These are phyloP conservation scores for Suillus subluteus DNA, from an alignment of 768 basidiomycete species.

Conservation along the genomic window DNA sequence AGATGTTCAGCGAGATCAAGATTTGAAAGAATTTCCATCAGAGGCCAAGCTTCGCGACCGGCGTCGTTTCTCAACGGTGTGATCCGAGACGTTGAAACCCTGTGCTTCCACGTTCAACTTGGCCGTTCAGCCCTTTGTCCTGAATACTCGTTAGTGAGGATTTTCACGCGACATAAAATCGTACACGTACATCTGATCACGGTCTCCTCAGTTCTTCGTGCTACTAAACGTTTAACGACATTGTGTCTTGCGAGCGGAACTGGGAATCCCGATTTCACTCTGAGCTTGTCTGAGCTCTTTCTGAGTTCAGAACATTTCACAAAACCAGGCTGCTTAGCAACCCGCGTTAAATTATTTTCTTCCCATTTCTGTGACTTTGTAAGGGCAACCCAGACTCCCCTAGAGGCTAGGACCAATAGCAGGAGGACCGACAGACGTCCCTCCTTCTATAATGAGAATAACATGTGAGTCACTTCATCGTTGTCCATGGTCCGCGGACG, in stretches of 20 bases:
- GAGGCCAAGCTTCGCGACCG: not conserved
- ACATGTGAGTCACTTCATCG: not conserved
- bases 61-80: not conserved
- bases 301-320: conserved; percentile 12
- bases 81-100: not conserved
- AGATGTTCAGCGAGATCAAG: not conserved
- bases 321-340: conserved; percentile 4
- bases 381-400: not conserved
- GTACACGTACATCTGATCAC: not conserved
- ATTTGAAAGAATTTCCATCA: not conserved
- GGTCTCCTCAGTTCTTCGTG: not conserved
- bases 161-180: not conserved
- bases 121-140: not conserved
- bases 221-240: not conserved
- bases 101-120: not conserved
- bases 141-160: not conserved
- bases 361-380: not conserved
- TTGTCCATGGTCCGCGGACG: not conserved
- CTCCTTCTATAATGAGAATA: not conserved
- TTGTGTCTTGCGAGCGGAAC: not conserved
- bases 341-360: not conserved
- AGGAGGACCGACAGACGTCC: not conserved
- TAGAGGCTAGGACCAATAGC: not conserved
- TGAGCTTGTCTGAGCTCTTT: conserved; percentile 13
- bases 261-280: not conserved